Evolutionary conservation across 2,329 filamentous ascomycete genomes (phyloP).

Genomic region (Cladophialophora psammophila): DNA sequence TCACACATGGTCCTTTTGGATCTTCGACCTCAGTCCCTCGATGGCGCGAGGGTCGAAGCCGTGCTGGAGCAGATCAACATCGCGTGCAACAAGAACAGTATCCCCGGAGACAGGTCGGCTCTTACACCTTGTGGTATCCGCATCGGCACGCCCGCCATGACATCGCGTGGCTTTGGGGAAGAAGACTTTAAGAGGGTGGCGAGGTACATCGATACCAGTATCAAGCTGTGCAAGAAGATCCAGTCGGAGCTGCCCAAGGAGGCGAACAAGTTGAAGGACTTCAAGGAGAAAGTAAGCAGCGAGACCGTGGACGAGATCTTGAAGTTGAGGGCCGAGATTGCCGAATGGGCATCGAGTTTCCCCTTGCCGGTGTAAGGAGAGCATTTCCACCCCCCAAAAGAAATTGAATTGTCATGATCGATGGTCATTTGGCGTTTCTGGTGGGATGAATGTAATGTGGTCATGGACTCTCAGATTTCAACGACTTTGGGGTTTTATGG

Average conservation of each 20-base stretch:
- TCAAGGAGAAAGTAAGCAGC: constrained; percentile 87
- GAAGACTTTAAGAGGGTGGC: constrained; percentile 88
- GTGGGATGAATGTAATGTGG: not conserved
- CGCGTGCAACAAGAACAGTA: constrained; percentile 99
- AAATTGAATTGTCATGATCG: constrained; percentile 1
- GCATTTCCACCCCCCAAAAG: not conserved
- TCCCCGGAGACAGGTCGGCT: constrained; percentile 92
- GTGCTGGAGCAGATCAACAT: constrained; percentile 92
- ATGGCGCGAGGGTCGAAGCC: constrained; percentile 90
- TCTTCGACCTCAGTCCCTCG: constrained; percentile 83
- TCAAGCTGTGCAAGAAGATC: constrained; percentile 83
- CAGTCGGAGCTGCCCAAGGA: constrained; percentile 89
- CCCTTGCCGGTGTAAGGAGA: constrained; percentile 76
- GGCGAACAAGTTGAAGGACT: constrained; percentile 99
- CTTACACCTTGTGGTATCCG: constrained; percentile 91
- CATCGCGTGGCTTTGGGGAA: constrained; percentile 87
- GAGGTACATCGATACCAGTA: constrained; percentile 83
- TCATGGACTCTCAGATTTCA: constrained; percentile 23
- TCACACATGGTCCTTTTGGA: constrained; percentile 97
- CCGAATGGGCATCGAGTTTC: constrained; percentile 85
- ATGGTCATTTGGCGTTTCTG: constrained; percentile 27
- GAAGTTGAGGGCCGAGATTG: constrained; percentile 86
- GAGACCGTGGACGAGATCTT: constrained; percentile 84
- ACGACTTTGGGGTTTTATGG: constrained; percentile 25
- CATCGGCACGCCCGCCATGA: constrained; percentile 97